A percentile compares a stretch with the other conserved stretches of the same genome.
These are phyloP conservation scores for Botrytis cinerea DNA, from an alignment of 2,329 filamentous ascomycete genomes.

Conservation along the genomic window DNA sequence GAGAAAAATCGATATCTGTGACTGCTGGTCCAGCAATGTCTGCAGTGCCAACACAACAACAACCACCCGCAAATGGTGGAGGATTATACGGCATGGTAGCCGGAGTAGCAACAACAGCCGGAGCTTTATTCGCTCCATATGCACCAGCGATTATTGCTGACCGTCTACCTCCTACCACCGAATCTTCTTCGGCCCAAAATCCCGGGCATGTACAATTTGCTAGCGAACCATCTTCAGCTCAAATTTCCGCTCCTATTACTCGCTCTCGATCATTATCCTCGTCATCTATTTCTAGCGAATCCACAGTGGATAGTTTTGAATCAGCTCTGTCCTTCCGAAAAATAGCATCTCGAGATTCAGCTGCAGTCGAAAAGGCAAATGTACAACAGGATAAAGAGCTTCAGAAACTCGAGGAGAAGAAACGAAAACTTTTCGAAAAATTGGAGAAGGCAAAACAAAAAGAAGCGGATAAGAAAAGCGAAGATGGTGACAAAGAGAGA, in stretches of 20 bases:
- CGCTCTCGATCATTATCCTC: constrained; percentile 31
- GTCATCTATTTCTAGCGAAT: constrained; percentile 45
- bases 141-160: constrained; percentile 34
- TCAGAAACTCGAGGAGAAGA: constrained; percentile 61
- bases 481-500: constrained; percentile 54
- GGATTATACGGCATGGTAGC: constrained; percentile 60
- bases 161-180: constrained; percentile 38
- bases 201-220: constrained; percentile 38
- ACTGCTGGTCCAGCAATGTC: background rate
- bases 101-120: constrained; percentile 54
- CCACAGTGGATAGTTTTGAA: constrained; percentile 52
- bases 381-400: constrained; percentile 63
- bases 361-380: constrained; percentile 34
- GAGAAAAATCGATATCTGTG: background rate
- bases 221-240: constrained; percentile 29
- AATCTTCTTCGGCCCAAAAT: constrained; percentile 35
- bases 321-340: constrained; percentile 45
- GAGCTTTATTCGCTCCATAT: constrained; percentile 48
- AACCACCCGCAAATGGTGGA: constrained; percentile 37
- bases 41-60: constrained; percentile 10
- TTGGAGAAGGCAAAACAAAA: constrained; percentile 57
- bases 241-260: constrained; percentile 33
- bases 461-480: constrained; percentile 46
- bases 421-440: constrained; percentile 63
- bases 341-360: constrained; percentile 46